Base-by-base conservation (phyloP, 495 filamentous ascomycete species). In the Aspergillus nidulans region DNA sequence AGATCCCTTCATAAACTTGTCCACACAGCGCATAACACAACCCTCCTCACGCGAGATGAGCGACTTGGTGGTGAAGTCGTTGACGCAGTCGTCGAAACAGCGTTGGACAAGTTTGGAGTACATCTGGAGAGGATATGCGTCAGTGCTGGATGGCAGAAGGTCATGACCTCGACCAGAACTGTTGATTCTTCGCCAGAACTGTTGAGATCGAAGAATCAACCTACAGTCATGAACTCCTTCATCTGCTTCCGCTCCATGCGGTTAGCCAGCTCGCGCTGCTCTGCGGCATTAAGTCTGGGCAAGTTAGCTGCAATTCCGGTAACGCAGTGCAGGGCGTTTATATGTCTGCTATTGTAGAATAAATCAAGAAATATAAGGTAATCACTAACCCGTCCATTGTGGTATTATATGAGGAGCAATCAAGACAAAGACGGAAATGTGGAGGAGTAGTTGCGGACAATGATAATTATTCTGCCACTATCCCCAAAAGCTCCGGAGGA, bases 1-100 rank as follows among this genome's bases (percentile, higher is more conserved):
- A 32, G 87, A 87, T 49, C 86, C 82, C 69, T 95, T 92, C 72
- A 97, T 82, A 69, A 88, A 88, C 80, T 98, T 98, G 73, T 92
- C 87, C 20, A 97, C 91, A 70, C 95, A 99, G 59, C 90, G 86
- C 77, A 88, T 84, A 55, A 96, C 82, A 73, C 95, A 97, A 62
- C 86, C 82, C 66, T 91, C 87, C 73, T 99, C 94, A 60, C 89
- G 85, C 57, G 82, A 76, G 51, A 85, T 83, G 28, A 99, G 82
- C 6, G 90, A 89, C 77, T 97, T 97, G 78, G 89, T 94, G 66
- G 91, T 95, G 82, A 99, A 99, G 78, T 97, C 92, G 70, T 90
- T 92, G 72, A 97, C 84, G 76, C 94, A 99, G 75, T 94, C 85
- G 67, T 90, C 86, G 80, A 98, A 98, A 81, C 94, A 98, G 68